Percentiles rank a stretch among this genome's conserved stretches.
Evolutionary conservation across 495 filamentous ascomycete species (phyloP).

Genomic region (Xylaria palmicola): DNA sequence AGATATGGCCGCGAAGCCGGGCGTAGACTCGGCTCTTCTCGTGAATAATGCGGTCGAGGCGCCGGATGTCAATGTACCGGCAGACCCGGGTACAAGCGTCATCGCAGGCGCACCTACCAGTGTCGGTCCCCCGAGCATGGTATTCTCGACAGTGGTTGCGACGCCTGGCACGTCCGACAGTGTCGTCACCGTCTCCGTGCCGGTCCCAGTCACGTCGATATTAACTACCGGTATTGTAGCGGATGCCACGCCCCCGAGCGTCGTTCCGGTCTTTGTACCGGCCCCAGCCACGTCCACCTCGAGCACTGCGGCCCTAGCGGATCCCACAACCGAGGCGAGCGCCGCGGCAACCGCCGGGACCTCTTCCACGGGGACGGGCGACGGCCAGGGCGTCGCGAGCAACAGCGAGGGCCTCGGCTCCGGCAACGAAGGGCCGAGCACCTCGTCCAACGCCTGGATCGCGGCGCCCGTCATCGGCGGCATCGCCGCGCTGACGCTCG

Average conservation of each 20-base stretch:
- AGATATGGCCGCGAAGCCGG: constrained; percentile 15
- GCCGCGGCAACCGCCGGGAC: not conserved
- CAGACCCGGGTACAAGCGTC: not conserved
- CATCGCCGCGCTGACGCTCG: constrained; percentile 35
- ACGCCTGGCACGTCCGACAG: not conserved
- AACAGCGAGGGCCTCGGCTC: not conserved
- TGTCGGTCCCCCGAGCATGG: constrained; percentile 5
- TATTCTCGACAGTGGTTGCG: not conserved
- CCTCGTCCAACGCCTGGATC: constrained; percentile 34
- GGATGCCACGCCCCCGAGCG: not conserved
- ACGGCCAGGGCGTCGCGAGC: not conserved
- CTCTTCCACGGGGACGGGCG: not conserved
- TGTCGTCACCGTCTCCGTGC: constrained; percentile 10
- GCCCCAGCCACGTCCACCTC: too few relatives aligned
- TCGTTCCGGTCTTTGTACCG: too few relatives aligned
- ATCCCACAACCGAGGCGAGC: too few relatives aligned
- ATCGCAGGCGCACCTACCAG: not conserved
- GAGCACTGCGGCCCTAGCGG: too few relatives aligned
- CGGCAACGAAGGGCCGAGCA: not conserved
- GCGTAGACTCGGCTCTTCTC: constrained; percentile 32
- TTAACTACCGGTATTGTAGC: not conserved
- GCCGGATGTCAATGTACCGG: constrained; percentile 10
- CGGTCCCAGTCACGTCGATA: not conserved
- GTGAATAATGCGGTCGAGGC: constrained; percentile 4
- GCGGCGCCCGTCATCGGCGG: constrained; percentile 40